phyloP scores from a whole-genome alignment of 2,329 filamentous ascomycete species.

The Alternaria viburni region DNA sequence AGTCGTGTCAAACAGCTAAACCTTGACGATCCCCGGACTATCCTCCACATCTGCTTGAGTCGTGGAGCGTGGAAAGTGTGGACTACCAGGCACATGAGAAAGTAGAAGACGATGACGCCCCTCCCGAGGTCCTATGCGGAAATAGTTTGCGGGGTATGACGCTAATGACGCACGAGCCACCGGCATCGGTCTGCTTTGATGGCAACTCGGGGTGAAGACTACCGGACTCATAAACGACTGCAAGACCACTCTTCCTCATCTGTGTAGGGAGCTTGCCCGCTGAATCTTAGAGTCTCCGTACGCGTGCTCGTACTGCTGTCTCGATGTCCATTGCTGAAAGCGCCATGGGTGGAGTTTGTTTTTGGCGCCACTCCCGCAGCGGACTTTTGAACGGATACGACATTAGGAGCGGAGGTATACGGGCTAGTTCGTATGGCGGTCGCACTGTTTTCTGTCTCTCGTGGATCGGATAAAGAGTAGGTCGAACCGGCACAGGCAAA shows the following conservation, averaged over 20 bases:
- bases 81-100: background rate
- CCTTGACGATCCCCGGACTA: background rate
- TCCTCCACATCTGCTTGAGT: background rate
- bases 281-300: background rate
- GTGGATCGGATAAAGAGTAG: background rate
- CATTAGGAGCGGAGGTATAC: background rate
- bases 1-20: background rate
- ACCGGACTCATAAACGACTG: background rate
- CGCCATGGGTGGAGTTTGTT: background rate
- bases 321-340: background rate
- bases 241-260: background rate
- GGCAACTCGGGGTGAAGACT: background rate
- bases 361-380: background rate
- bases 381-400: background rate
- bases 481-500: background rate
- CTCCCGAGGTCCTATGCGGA: background rate
- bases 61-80: background rate
- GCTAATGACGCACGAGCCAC: background rate
- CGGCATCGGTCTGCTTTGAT: background rate
- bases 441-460: background rate
- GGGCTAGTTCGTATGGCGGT: background rate
- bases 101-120: conserved; percentile 1
- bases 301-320: background rate
- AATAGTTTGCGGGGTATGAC: conserved; percentile 5
- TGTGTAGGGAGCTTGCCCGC: background rate